Percentiles rank a stretch among this genome's conserved stretches.
Conservation (phyloP, 2,329 filamentous ascomycete species). For the Trichoderma polysporum region DNA sequence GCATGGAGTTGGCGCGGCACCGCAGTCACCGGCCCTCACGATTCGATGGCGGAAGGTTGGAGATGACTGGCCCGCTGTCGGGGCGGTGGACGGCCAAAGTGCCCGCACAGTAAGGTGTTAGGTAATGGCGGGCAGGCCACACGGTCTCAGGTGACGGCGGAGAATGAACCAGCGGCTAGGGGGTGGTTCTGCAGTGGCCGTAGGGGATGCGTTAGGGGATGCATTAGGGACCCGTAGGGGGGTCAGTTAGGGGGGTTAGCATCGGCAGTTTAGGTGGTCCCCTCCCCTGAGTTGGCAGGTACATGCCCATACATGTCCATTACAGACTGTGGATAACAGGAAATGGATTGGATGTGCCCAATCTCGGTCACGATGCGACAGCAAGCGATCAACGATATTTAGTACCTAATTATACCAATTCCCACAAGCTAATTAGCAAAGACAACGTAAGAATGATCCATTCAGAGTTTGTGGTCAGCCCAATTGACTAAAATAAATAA, state of each 20-base stretch:
- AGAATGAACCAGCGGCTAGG: too few relatives aligned
- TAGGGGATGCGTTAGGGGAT: background rate
- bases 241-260: background rate
- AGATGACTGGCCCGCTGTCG: constrained; percentile 2
- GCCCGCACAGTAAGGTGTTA: constrained; percentile 13
- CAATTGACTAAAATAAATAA: too few relatives aligned
- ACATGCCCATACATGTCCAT: background rate
- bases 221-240: background rate
- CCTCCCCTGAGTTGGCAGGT: background rate
- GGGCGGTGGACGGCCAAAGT: constrained; percentile 3
- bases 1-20: background rate
- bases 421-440: background rate
- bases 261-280: constrained; percentile 7
- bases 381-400: background rate
- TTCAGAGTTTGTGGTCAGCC: too few relatives aligned
- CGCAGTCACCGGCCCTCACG: constrained; percentile 14
- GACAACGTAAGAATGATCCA: background rate
- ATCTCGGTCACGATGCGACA: background rate
- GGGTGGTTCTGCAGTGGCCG: too few relatives aligned
- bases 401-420: background rate
- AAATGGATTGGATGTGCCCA: background rate
- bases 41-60: background rate
- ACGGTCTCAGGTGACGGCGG: constrained; percentile 19
- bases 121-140: background rate
- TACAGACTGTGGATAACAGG: too few relatives aligned